Conservation (phyloP, 768 basidiomycete species). For the Trametopsis cervina region DNA sequence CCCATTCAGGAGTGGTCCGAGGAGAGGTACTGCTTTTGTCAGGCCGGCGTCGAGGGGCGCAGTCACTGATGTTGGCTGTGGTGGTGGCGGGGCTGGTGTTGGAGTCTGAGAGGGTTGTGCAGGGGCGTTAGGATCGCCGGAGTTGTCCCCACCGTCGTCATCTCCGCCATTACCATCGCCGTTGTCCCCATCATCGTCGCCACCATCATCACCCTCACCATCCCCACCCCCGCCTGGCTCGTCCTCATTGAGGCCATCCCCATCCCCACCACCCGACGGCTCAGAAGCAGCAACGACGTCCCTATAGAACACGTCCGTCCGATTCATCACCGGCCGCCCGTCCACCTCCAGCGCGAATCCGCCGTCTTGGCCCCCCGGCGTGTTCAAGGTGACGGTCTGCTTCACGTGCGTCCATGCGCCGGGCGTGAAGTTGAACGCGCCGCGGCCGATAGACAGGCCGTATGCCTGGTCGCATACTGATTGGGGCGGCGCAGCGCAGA, state of each 20-base stretch:
- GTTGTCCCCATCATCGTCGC: background rate
- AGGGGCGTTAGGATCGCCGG: background rate
- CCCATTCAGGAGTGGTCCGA: constrained; percentile 1
- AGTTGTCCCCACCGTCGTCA: background rate
- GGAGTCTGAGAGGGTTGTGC: background rate
- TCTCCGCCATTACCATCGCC: background rate
- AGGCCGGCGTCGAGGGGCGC: background rate
- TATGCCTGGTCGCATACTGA: constrained; percentile 62
- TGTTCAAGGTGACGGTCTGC: constrained; percentile 71
- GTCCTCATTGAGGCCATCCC: background rate
- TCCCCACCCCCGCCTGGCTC: background rate
- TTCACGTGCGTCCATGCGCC: constrained; percentile 67
- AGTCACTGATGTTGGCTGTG: background rate
- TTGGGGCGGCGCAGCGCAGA: constrained; percentile 49
- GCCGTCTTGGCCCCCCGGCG: constrained; percentile 66
- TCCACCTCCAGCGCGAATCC: constrained; percentile 58
- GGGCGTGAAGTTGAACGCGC: constrained; percentile 52
- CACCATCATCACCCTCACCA: background rate
- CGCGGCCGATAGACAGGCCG: constrained; percentile 71
- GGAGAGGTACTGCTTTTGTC: background rate
- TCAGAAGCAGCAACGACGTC: constrained; percentile 19
- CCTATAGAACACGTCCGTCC: constrained; percentile 59
- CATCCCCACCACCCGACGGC: constrained; percentile 1
- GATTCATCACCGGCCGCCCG: constrained; percentile 43
- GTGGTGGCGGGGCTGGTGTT: background rate